Evolutionary conservation across 768 basidiomycete genomes (phyloP).

Genomic region (Tylopilus sp.): DNA sequence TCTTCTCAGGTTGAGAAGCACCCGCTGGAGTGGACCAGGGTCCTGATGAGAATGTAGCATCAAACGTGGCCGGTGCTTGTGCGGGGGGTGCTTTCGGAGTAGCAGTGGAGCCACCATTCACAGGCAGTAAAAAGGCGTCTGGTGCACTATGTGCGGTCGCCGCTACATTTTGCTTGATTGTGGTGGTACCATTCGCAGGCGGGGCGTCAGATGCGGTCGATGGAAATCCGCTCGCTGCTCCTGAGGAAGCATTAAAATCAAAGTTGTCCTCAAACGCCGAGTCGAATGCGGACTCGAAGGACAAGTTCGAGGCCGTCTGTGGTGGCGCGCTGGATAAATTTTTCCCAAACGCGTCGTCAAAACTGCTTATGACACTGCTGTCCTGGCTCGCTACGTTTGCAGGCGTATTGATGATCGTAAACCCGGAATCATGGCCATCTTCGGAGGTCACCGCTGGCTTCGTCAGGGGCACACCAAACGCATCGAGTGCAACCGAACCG

Average conservation of each 20-base stretch:
- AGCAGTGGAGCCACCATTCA: slow-evolving; percentile 8
- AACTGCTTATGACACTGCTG: slow-evolving; percentile 47
- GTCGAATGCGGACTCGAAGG: slow-evolving; percentile 74
- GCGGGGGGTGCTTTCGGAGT: slow-evolving; percentile 14
- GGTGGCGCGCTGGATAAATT: slow-evolving; percentile 39
- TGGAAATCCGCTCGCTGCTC: slow-evolving; percentile 29
- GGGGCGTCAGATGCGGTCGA: slow-evolving; percentile 20
- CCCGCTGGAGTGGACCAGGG: slow-evolving; percentile 3
- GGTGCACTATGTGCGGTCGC: slow-evolving; percentile 7
- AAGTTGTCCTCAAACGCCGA: slow-evolving; percentile 64
- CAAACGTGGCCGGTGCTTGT: slow-evolving; percentile 38
- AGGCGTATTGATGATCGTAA: slow-evolving; percentile 18
- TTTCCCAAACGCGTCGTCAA: slow-evolving; percentile 73
- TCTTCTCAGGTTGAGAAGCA: slow-evolving; percentile 16
- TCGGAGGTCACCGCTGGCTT: slow-evolving; percentile 18
- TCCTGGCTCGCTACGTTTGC: slow-evolving; percentile 10
- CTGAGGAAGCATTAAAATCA: slow-evolving; percentile 49
- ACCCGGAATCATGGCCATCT: slow-evolving; percentile 17
- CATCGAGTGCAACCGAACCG: slow-evolving; percentile 30
- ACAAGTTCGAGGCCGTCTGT: slow-evolving; percentile 38
- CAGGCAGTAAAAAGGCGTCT: slow-evolving; percentile 13
- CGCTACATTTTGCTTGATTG: slow-evolving; percentile 5
- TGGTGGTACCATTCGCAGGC: slow-evolving; percentile 26
- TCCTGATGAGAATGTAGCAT: slow-evolving; percentile 43
- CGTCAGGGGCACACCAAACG: slow-evolving; percentile 36